Evolutionary conservation across 345 rosid genomes (phyloP).

Genomic region (Psidium guajava): DNA sequence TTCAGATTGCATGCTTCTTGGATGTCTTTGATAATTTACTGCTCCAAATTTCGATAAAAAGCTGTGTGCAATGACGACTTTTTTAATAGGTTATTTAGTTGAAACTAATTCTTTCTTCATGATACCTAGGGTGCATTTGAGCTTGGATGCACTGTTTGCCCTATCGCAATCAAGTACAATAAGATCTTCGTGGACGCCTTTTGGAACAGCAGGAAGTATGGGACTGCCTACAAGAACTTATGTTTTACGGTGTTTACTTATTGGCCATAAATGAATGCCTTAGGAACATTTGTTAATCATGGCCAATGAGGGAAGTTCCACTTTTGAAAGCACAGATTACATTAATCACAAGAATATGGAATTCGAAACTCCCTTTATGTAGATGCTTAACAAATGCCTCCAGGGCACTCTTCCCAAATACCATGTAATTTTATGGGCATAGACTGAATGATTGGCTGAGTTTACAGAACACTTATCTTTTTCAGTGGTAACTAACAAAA

Average conservation of each 20-base stretch:
- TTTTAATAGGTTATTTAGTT: background rate
- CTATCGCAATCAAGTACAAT: slow-evolving; percentile 92
- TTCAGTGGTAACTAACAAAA: background rate
- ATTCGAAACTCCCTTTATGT: background rate
- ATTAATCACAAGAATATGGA: background rate
- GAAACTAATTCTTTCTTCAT: slow-evolving; percentile 8
- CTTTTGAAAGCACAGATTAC: background rate
- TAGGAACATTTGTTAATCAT: background rate
- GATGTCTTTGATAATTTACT: background rate
- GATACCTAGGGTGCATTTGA: slow-evolving; percentile 86
- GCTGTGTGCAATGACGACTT: background rate
- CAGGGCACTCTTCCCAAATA: background rate
- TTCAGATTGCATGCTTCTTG: background rate
- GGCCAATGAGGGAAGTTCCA: background rate
- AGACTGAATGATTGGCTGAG: background rate
- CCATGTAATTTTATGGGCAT: background rate
- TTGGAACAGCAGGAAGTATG: slow-evolving; percentile 99
- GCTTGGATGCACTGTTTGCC: slow-evolving; percentile 92
- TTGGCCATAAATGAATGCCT: background rate
- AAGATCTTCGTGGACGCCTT: slow-evolving; percentile 97
- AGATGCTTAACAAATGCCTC: background rate
- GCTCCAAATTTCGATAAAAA: background rate
- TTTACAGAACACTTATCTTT: background rate
- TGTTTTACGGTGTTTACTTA: background rate
- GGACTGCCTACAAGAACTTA: background rate